Percentiles rank a stretch among this genome's conserved stretches.
phyloP scores from a whole-genome alignment of 176 grass and related monocot species.

The Lolium multiflorum region DNA sequence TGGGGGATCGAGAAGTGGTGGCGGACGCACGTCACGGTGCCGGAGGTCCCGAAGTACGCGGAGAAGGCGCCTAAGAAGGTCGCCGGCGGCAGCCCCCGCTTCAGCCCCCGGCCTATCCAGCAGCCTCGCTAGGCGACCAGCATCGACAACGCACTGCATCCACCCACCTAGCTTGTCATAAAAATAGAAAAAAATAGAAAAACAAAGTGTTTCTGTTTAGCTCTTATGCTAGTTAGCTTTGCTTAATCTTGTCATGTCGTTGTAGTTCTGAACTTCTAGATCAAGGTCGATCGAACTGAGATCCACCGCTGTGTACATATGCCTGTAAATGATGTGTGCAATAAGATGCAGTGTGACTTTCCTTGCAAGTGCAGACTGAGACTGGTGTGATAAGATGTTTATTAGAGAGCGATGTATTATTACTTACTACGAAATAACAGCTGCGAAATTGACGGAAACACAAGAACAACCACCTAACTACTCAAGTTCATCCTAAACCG shows the following conservation, averaged over 20 bases:
- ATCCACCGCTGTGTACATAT: background rate
- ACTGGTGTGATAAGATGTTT: background rate
- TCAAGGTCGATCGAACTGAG: background rate
- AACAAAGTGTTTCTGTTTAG: background rate
- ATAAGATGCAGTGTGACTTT: slow-evolving; percentile 28
- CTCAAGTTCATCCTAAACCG: background rate
- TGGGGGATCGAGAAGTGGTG: slow-evolving; percentile 68
- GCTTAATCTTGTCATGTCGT: background rate
- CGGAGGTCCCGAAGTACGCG: slow-evolving; percentile 50
- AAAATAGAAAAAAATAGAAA: background rate
- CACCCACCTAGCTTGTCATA: slow-evolving; percentile 5
- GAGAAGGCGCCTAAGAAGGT: slow-evolving; percentile 58
- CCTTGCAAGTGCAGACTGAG: background rate
- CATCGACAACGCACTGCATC: background rate
- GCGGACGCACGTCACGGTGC: slow-evolving; percentile 38
- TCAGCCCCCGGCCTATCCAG: slow-evolving; percentile 60
- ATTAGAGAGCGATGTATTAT: too few relatives aligned
- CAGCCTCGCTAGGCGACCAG: slow-evolving; percentile 44
- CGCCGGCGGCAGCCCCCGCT: slow-evolving; percentile 35
- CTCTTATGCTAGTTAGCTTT: background rate
- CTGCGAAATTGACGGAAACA: too few relatives aligned
- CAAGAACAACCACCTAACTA: too few relatives aligned
- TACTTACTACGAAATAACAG: too few relatives aligned
- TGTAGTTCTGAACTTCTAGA: background rate
- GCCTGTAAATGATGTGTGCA: slow-evolving; percentile 20